These are phyloP conservation scores for Trichoderma oligosporum DNA, from an alignment of 2,329 filamentous ascomycete genomes.

Conservation along the genomic window DNA sequence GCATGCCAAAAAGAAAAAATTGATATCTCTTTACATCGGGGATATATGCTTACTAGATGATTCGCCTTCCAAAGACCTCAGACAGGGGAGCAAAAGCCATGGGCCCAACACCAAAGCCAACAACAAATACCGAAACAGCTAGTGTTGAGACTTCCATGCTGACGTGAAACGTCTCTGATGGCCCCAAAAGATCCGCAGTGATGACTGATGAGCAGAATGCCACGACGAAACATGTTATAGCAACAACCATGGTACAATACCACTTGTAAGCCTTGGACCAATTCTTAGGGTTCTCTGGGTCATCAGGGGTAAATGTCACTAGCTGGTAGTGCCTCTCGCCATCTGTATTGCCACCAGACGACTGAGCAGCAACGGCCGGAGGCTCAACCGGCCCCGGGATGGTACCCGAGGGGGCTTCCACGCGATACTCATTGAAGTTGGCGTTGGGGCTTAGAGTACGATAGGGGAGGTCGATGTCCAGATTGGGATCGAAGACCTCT, in stretches of 20 bases:
- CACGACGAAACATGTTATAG: slow-evolving; percentile 70
- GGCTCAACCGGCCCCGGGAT: slow-evolving; percentile 47
- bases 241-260: slow-evolving; percentile 83
- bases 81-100: slow-evolving; percentile 76
- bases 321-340: slow-evolving; percentile 45
- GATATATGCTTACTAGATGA: slow-evolving; percentile 60
- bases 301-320: slow-evolving; percentile 62
- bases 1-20: no score
- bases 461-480: slow-evolving; percentile 59
- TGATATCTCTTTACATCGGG: no score
- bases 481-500: slow-evolving; percentile 37
- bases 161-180: slow-evolving; percentile 60
- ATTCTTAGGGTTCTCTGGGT: slow-evolving; percentile 80
- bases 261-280: slow-evolving; percentile 76
- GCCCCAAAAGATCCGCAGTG: slow-evolving; percentile 68
- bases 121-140: slow-evolving; percentile 70
- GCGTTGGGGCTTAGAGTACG: slow-evolving; percentile 58
- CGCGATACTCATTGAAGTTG: slow-evolving; percentile 64
- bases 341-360: slow-evolving; percentile 17
- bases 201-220: slow-evolving; percentile 70
- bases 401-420: slow-evolving; percentile 58
- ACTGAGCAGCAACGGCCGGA: slow-evolving; percentile 25
- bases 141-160: slow-evolving; percentile 70
- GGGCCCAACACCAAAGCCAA: slow-evolving; percentile 77
- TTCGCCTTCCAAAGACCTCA: slow-evolving; percentile 67